These are phyloP conservation scores for Anastatica hierochuntica DNA, from an alignment of 345 rosid genomes.

Conservation along the genomic window DNA sequence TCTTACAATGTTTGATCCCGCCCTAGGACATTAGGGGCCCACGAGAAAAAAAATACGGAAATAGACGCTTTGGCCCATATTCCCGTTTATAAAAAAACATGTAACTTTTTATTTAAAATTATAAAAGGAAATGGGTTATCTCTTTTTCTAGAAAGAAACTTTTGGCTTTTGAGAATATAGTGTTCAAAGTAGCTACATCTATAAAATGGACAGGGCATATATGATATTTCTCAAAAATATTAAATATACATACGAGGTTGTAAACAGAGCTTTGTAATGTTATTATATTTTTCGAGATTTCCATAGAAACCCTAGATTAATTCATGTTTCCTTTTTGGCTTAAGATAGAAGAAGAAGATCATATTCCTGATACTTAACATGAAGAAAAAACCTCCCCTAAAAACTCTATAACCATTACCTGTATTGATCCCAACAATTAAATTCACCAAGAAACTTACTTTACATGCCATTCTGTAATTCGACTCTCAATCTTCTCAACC, in stretches of 20 bases:
- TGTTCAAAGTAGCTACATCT: slow-evolving; percentile 4
- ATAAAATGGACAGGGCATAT: slow-evolving; percentile 13
- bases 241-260: slow-evolving; percentile 27
- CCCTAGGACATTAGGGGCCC: no score
- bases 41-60: no score
- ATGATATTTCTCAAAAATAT: slow-evolving; percentile 6
- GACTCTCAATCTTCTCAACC: no score
- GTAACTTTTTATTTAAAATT: no score
- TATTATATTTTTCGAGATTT: background rate
- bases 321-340: slow-evolving; percentile 21
- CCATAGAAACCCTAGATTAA: slow-evolving; percentile 28
- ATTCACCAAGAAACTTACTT: no score
- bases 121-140: background rate
- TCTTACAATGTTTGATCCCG: no score
- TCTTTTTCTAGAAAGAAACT: slow-evolving; percentile 13
- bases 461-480: no score
- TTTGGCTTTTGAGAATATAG: slow-evolving; percentile 3
- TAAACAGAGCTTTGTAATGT: slow-evolving; percentile 12
- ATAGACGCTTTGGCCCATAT: no score
- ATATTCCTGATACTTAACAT: slow-evolving; percentile 17
- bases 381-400: no score
- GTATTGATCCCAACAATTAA: no score
- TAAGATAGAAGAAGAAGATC: slow-evolving; percentile 21
- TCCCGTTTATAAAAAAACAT: no score
- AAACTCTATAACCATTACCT: no score